A percentile compares a stretch with the other conserved stretches of the same genome.
Conservation (phyloP, 306 rosid species). For the Crotalaria pallida region DNA sequence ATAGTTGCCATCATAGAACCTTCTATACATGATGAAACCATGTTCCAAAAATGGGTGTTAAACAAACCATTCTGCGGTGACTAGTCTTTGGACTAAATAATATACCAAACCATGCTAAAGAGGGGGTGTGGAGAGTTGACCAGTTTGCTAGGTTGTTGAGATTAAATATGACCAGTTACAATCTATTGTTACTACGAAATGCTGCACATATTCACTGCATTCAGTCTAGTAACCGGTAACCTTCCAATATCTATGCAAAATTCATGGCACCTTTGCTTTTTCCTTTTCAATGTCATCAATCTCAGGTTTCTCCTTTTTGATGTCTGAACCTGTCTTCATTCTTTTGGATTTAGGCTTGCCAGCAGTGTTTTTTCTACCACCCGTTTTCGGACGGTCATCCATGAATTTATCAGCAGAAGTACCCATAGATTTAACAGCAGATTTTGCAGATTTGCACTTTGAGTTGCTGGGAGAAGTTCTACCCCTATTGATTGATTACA, state of each 20-base stretch:
- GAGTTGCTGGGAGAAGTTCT: slow-evolving; percentile 19
- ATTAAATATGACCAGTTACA: too few relatives aligned
- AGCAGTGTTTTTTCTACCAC: not conserved
- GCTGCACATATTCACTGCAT: slow-evolving; percentile 17
- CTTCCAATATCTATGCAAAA: not conserved
- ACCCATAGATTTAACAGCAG: slow-evolving; percentile 12
- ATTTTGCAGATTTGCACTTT: not conserved
- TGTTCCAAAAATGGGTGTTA: not conserved
- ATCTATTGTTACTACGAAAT: slow-evolving; percentile 1
- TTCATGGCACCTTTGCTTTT: not conserved
- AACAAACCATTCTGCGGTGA: not conserved
- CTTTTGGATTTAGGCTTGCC: slow-evolving; percentile 20
- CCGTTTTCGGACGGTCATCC: slow-evolving; percentile 14
- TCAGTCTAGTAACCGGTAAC: slow-evolving; percentile 3
- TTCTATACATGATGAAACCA: not conserved
- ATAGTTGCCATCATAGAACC: not conserved
- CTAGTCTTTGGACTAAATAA: not conserved
- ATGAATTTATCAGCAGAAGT: not conserved
- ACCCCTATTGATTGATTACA: slow-evolving; percentile 21
- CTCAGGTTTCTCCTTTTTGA: not conserved
- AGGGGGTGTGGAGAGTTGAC: not conserved
- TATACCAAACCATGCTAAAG: not conserved
- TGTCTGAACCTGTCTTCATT: slow-evolving; percentile 12
- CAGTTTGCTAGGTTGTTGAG: not conserved
- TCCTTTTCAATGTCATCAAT: slow-evolving; percentile 5